Conservation (phyloP, 257 asterid species). For the Misopates orontium region DNA sequence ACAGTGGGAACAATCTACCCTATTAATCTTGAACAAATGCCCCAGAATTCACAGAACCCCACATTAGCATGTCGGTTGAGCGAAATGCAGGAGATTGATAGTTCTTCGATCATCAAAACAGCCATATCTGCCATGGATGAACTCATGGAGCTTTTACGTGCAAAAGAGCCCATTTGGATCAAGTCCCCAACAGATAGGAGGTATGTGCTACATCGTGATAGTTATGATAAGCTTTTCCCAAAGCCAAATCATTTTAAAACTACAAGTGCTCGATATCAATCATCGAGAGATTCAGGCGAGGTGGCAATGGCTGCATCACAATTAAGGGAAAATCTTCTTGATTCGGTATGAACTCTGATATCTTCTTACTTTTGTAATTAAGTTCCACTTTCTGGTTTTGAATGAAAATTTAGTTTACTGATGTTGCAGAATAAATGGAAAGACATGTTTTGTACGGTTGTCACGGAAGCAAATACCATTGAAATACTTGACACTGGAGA, state of each 20-base stretch:
- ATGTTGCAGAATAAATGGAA: slow-evolving; percentile 56
- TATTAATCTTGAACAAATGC: slow-evolving; percentile 19
- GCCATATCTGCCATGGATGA: slow-evolving; percentile 52
- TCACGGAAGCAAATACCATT: slow-evolving; percentile 45
- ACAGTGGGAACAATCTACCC: slow-evolving; percentile 22
- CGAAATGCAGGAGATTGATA: slow-evolving; percentile 36
- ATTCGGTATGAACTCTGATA: slow-evolving; percentile 41
- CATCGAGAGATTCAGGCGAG: slow-evolving; percentile 59
- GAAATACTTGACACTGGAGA: slow-evolving; percentile 46
- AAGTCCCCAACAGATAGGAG: slow-evolving; percentile 45
- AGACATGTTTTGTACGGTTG: slow-evolving; percentile 61
- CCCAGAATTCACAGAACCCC: slow-evolving; percentile 20
- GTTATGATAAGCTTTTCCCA: slow-evolving; percentile 52
- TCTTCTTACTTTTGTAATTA: slow-evolving; percentile 1
- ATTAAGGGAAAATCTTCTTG: slow-evolving; percentile 53
- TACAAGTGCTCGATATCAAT: slow-evolving; percentile 54
- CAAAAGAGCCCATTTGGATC: slow-evolving; percentile 63
- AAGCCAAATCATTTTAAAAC: slow-evolving; percentile 34
- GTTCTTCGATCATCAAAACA: slow-evolving; percentile 36
- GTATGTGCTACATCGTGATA: slow-evolving; percentile 41
- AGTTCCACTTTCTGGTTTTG: background rate
- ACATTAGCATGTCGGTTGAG: slow-evolving; percentile 13
- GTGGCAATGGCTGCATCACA: slow-evolving; percentile 51
- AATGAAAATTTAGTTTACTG: slow-evolving; percentile 9
- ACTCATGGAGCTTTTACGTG: slow-evolving; percentile 46